Base-by-base conservation (phyloP, 225 moss, liverwort and hornwort genomes). In the Neckera pumila region DNA sequence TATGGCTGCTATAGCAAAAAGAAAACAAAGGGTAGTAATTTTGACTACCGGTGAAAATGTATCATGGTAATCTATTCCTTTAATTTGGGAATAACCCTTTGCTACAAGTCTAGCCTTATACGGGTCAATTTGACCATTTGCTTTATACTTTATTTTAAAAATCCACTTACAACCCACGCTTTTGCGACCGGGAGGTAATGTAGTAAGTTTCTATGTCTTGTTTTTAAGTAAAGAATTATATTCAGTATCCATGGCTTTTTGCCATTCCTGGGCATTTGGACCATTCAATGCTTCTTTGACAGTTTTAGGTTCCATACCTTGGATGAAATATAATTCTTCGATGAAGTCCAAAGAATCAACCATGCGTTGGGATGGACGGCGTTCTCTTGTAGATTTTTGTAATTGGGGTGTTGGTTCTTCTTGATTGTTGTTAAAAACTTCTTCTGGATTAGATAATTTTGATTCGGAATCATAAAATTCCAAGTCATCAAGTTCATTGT, bases 381-480 rank as follows among this genome's bases (percentile, higher is more conserved):
- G 3, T 36, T 77, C 9, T 54, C 23, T 23, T 3, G 9, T 54
- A 15, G 23, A 54, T 77, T 36, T 36, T 9, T 1, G 6, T 73
- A 72, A 43, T 72, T 1, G 9, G 6, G 43, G 2, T 16, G 2
- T 10, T 10, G 28, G n/a, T n/a, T n/a, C n/a, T n/a, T n/a, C n/a
- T n/a, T n/a, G 3, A 15, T 43, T 16, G 1, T 2, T 17, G 2
- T 45, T 0, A 2, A 16, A 0, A 6, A 45, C 28, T 45, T 73
- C 73, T 17, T 45, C 2, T 9, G 0, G 28, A 43, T 43, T 0
- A 45, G 0, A 28, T 6, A 45, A 73, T 9, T 45, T 0, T 17
- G 1, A 6, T 72, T 45, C 1, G 0, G 10, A 73, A 28, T 73
- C 45, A 10, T 11, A 74, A 47, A 11, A 74, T 1, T 74, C 23